These are phyloP conservation scores for Saccharomycopsis phalli DNA, from an alignment of 1,139 yeast genomes.

Conservation along the genomic window DNA sequence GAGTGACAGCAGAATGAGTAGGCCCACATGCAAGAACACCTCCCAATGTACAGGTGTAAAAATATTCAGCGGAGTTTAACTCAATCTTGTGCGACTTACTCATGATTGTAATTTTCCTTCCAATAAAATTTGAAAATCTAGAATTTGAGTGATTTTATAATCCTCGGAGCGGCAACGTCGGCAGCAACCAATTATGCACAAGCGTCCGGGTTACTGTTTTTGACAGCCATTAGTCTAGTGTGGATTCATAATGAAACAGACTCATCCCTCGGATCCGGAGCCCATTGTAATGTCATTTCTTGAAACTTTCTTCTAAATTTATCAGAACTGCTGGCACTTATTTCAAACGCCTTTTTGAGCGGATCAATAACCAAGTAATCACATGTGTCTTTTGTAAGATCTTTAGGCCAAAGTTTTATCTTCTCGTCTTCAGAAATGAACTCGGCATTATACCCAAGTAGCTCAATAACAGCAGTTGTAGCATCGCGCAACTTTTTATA, in stretches of 20 bases:
- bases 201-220: too few relatives aligned
- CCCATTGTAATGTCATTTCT: constrained; percentile 37
- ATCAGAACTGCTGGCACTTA: constrained; percentile 25
- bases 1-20: constrained; percentile 87
- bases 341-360: constrained; percentile 27
- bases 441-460: constrained; percentile 70
- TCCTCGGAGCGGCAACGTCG: too few relatives aligned
- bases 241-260: too few relatives aligned
- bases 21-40: constrained; percentile 92
- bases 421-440: constrained; percentile 56
- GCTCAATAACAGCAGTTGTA: constrained; percentile 55
- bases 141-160: too few relatives aligned
- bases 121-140: too few relatives aligned
- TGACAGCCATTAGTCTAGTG: too few relatives aligned
- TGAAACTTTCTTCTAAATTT: constrained; percentile 29
- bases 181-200: too few relatives aligned
- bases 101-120: constrained; percentile 38
- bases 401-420: constrained; percentile 58
- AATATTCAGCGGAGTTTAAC: constrained; percentile 64
- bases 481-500: constrained; percentile 76
- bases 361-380: constrained; percentile 28
- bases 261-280: too few relatives aligned
- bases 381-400: constrained; percentile 23
- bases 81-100: constrained; percentile 30
- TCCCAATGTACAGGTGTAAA: constrained; percentile 77